Conservation (phyloP, 2,329 filamentous ascomycete species). For the Neocatenulostroma microsporum region DNA sequence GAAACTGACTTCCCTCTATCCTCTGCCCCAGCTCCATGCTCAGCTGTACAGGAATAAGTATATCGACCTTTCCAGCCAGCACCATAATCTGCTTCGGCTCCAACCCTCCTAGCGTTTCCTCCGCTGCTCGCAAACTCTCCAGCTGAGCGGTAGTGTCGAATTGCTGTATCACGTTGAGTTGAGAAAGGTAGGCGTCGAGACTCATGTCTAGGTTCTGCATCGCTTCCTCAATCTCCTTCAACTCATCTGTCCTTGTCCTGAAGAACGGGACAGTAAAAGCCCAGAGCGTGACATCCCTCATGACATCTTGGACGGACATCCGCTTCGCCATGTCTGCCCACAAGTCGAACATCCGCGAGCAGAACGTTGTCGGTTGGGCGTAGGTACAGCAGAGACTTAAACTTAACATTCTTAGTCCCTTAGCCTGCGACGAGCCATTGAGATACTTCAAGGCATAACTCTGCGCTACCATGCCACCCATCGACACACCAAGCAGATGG, state of each 20-base stretch:
- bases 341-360: constrained; percentile 16
- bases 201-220: constrained; percentile 18
- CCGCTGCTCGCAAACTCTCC: constrained; percentile 10
- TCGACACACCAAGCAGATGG: constrained; percentile 20
- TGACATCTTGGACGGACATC: constrained; percentile 19
- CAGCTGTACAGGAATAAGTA: constrained; percentile 17
- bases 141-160: constrained; percentile 16
- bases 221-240: constrained; percentile 15
- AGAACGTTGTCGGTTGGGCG: constrained; percentile 15
- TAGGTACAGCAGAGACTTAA: constrained; percentile 19
- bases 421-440: constrained; percentile 6
- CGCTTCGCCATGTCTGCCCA: constrained; percentile 18
- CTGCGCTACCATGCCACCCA: constrained; percentile 23
- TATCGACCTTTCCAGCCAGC: constrained; percentile 19
- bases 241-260: constrained; percentile 8
- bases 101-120: constrained; percentile 13
- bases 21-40: constrained; percentile 15
- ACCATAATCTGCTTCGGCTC: constrained; percentile 16
- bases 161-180: constrained; percentile 20
- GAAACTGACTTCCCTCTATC: constrained; percentile 14
- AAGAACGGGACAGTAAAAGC: constrained; percentile 21
- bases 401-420: constrained; percentile 9
- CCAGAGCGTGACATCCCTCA: constrained; percentile 22
- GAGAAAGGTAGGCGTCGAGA: constrained; percentile 16
- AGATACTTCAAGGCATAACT: constrained; percentile 16